Evolutionary conservation across 768 basidiomycete genomes (phyloP).

Genomic region (Pisolithus microcarpus): DNA sequence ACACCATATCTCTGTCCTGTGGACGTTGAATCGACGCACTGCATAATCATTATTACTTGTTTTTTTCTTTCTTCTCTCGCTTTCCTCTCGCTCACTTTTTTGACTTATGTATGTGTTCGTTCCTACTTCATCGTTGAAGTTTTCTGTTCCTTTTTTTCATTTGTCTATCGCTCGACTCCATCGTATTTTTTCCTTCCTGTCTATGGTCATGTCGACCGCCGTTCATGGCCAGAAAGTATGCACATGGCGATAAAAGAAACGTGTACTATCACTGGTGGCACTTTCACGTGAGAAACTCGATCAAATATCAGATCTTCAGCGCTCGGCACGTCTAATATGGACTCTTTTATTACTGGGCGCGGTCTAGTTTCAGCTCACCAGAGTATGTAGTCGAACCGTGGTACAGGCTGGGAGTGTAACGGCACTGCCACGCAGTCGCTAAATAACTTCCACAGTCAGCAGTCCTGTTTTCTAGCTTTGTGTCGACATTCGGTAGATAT

Average conservation of each 20-base stretch:
- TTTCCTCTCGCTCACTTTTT: not conserved
- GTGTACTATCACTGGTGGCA: not conserved
- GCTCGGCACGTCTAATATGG: too few relatives aligned
- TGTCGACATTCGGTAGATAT: too few relatives aligned
- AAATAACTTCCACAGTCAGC: too few relatives aligned
- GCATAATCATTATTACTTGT: constrained; percentile 29
- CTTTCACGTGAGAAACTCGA: too few relatives aligned
- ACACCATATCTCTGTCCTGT: not conserved
- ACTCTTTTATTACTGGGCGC: too few relatives aligned
- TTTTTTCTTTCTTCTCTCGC: constrained; percentile 5
- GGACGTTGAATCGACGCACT: constrained; percentile 3
- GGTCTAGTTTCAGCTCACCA: too few relatives aligned
- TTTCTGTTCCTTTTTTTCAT: not conserved
- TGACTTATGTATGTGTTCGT: constrained; percentile 1
- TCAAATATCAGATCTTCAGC: too few relatives aligned
- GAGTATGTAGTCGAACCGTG: too few relatives aligned
- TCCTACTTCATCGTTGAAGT: constrained; percentile 1
- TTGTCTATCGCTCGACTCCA: not conserved
- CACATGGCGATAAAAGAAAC: not conserved
- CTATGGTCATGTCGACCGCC: not conserved
- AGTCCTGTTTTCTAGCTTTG: too few relatives aligned
- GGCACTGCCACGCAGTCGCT: too few relatives aligned
- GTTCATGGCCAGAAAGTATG: not conserved
- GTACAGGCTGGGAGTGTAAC: too few relatives aligned
- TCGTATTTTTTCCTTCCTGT: not conserved